phyloP scores from a whole-genome alignment of 768 basidiomycete genomes.

The Phlegmacium glaucopus region DNA sequence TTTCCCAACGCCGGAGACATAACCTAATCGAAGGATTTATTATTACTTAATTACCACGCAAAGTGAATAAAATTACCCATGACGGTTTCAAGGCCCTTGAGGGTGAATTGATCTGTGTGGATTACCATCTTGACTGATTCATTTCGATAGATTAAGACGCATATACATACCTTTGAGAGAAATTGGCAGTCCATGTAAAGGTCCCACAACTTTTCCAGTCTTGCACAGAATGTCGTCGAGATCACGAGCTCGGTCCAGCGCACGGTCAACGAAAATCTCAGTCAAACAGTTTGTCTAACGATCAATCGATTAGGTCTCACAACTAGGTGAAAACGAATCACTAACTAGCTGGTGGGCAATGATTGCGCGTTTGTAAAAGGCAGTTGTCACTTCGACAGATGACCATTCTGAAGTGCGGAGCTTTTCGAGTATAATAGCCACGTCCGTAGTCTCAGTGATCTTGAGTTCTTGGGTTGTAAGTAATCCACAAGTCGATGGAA shows the following conservation, averaged over 20 bases:
- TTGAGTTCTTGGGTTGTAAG: constrained; percentile 49
- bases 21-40: constrained; percentile 39
- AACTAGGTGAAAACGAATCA: constrained; percentile 11
- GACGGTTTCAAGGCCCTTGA: constrained; percentile 67
- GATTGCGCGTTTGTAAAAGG: constrained; percentile 75
- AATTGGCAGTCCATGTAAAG: constrained; percentile 57
- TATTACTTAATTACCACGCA: background rate
- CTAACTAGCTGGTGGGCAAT: constrained; percentile 78
- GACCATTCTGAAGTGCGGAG: constrained; percentile 55
- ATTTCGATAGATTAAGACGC: background rate
- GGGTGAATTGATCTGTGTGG: constrained; percentile 68
- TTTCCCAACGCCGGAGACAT: constrained; percentile 71
- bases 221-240: constrained; percentile 58
- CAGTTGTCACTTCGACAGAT: constrained; percentile 61
- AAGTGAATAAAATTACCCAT: constrained; percentile 42
- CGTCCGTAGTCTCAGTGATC: constrained; percentile 39
- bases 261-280: constrained; percentile 79
- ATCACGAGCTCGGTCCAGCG: constrained; percentile 56
- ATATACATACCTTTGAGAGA: constrained; percentile 6
- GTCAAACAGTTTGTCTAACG: constrained; percentile 75
- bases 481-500: constrained; percentile 55
- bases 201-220: constrained; percentile 66
- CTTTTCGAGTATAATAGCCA: constrained; percentile 46
- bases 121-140: background rate
- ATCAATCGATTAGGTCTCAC: background rate